Evolutionary conservation across 2,329 filamentous ascomycete genomes (phyloP).

Genomic region (Fonsecaea multimorphosa): DNA sequence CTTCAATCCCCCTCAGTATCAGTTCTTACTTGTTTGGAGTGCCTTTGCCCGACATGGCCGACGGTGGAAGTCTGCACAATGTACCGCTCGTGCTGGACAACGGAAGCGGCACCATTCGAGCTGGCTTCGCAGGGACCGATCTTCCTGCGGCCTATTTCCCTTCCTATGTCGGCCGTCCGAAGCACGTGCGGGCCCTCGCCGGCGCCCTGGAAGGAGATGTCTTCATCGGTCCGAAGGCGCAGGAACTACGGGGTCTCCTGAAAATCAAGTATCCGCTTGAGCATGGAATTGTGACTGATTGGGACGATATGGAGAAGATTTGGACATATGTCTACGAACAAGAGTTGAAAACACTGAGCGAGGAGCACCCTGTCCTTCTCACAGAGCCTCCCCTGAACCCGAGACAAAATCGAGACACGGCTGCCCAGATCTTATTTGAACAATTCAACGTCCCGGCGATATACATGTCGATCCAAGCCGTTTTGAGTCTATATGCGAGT

Average conservation of each 20-base stretch:
- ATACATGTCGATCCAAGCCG: conserved; percentile 96
- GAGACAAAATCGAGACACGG: conserved; percentile 91
- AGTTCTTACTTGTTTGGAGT: background rate
- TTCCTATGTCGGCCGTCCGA: conserved; percentile 94
- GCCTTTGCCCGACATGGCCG: conserved; percentile 33
- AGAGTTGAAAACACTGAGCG: conserved; percentile 92
- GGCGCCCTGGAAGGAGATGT: conserved; percentile 95
- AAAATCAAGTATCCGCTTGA: conserved; percentile 97
- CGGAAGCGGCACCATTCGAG: conserved; percentile 95
- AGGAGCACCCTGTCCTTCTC: conserved; percentile 96
- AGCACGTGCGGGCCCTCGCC: conserved; percentile 93
- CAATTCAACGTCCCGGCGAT: conserved; percentile 97
- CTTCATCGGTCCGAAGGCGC: conserved; percentile 92
- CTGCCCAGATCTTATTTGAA: conserved; percentile 97
- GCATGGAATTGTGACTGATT: conserved; percentile 98
- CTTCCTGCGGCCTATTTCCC: conserved; percentile 96
- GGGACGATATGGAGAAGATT: conserved; percentile 99
- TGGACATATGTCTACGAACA: conserved; percentile 98
- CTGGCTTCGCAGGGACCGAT: conserved; percentile 95
- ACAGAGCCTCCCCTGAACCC: conserved; percentile 97
- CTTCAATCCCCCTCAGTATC: background rate
- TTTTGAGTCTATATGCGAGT: conserved; percentile 93
- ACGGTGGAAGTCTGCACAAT: conserved; percentile 74
- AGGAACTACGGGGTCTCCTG: conserved; percentile 86
- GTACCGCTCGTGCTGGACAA: conserved; percentile 99